Conservation (phyloP, 495 filamentous ascomycete species). For the Lasiosphaeriaceae sp. region DNA sequence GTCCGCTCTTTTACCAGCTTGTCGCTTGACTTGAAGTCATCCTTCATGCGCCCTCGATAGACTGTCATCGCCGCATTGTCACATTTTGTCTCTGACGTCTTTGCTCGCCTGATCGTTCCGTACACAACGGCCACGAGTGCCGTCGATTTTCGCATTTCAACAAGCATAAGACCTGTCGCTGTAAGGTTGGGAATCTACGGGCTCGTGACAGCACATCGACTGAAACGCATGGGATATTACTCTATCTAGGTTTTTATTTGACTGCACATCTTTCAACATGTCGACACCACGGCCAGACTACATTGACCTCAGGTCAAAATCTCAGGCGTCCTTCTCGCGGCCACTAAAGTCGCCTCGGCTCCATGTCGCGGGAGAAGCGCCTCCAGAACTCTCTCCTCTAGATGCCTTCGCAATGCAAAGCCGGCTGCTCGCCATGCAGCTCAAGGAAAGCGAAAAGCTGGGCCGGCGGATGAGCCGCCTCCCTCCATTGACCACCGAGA, state of each 20-base stretch:
- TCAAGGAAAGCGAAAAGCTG: constrained; percentile 69
- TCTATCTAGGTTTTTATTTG: neutral
- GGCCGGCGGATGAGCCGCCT: constrained; percentile 77
- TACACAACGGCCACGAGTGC: constrained; percentile 2
- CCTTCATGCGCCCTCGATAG: constrained; percentile 29
- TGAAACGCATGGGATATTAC: constrained; percentile 9
- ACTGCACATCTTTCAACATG: constrained; percentile 36
- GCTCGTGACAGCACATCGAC: neutral
- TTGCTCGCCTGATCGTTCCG: neutral
- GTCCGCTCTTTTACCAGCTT: constrained; percentile 6
- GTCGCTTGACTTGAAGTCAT: constrained; percentile 29
- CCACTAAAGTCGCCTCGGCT: constrained; percentile 65
- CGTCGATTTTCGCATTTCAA: constrained; percentile 9
- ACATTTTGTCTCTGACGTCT: constrained; percentile 21
- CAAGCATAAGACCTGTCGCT: neutral
- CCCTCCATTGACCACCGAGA: constrained; percentile 75
- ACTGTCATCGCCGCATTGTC: constrained; percentile 3
- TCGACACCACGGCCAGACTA: constrained; percentile 46
- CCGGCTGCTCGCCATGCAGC: constrained; percentile 77
- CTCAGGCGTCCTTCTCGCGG: constrained; percentile 54
- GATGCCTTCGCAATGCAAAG: constrained; percentile 92
- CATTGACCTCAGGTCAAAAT: constrained; percentile 61
- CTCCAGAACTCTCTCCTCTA: constrained; percentile 87
- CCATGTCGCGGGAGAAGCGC: constrained; percentile 80
- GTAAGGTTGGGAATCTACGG: neutral